These are phyloP conservation scores for Agrocybe pediades DNA, from an alignment of 768 basidiomycete genomes.

Conservation along the genomic window DNA sequence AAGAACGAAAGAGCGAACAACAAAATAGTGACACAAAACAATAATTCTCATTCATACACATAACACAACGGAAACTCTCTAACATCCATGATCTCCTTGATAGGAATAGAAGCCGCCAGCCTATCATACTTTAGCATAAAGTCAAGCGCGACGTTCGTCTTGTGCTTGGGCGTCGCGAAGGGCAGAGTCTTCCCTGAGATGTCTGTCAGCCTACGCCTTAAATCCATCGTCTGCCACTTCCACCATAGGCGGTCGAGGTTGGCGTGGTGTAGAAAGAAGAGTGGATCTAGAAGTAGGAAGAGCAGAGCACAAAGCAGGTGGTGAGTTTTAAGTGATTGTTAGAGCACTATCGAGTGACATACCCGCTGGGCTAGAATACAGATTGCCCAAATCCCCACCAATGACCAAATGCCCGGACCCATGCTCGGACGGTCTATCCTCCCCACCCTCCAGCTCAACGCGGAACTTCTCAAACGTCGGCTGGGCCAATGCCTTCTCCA, in stretches of 20 bases:
- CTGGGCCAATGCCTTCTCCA: constrained; percentile 24
- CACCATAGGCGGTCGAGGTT: constrained; percentile 43
- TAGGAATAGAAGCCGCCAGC: constrained; percentile 24
- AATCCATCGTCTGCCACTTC: constrained; percentile 34
- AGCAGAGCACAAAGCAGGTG: background rate
- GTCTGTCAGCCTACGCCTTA: constrained; percentile 26
- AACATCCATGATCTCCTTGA: constrained; percentile 35
- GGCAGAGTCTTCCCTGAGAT: constrained; percentile 32
- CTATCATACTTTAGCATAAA: constrained; percentile 25
- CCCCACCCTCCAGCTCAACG: constrained; percentile 34
- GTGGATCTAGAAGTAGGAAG: constrained; percentile 27
- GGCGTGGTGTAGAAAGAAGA: constrained; percentile 42
- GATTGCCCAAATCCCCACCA: constrained; percentile 34
- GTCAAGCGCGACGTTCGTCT: constrained; percentile 32
- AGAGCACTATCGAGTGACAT: constrained; percentile 6
- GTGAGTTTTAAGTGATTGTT: background rate
- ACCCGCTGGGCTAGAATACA: constrained; percentile 42
- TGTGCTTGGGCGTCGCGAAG: constrained; percentile 19
- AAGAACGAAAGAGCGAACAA: no score
- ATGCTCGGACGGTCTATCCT: constrained; percentile 26
- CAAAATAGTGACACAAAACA: background rate
- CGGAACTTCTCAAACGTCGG: constrained; percentile 35
- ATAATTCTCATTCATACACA: constrained; percentile 21
- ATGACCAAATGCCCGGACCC: constrained; percentile 36
- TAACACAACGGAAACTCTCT: constrained; percentile 27